Evolutionary conservation across 495 filamentous ascomycete genomes (phyloP), one percentile per base, ranked within the genome.

Genomic region (Viridothelium virens): DNA sequence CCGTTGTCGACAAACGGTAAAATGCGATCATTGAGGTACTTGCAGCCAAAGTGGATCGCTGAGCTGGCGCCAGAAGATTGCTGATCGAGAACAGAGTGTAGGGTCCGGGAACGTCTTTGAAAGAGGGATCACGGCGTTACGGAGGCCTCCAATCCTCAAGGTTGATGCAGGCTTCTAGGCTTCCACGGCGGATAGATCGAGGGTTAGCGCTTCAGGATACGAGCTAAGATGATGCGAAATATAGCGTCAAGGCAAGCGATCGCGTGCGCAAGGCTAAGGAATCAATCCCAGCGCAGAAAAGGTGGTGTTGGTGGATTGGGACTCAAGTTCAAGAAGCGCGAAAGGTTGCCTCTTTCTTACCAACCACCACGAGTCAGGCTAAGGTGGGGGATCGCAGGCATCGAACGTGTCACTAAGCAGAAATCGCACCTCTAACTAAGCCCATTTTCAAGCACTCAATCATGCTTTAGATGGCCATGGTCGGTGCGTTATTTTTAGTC

Each of bases 1-100:
- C 61, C 44, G 63, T 36, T 53, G 46, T 38, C 53, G 53, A 59
- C 31, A 59, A 59, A 59, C 7, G 53, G 36, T 34, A 59, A 59
- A 31, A 36, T 14, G 53, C 25, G 53, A 10, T 59, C 53, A 59
- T 59, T 59, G 53, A 36, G 53, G 18, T 33, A 4, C 53, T 5
- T 18, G 25, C 18, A 31, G 3, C 5, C 11, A 59, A 59, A 36
- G 5, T 59, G 53, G 31, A 10, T 14, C 31, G 31, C n/a, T 53
- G 31, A 7, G 36, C 31, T 36, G 31, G 7, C 25, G 31, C 31
- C 53, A 3, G 5, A 59, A 33, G 6, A 36, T 36, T 36, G 5
- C 25, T 14, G 5, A 7, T 36, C 25, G 33, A 7, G 25, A 36
- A 33, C 6, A 34, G 5, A 59, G 0, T 3, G 25, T 10, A 31